Evolutionary conservation across 2,329 filamentous ascomycete genomes (phyloP).

Genomic region (Stemphylium vesicarium): DNA sequence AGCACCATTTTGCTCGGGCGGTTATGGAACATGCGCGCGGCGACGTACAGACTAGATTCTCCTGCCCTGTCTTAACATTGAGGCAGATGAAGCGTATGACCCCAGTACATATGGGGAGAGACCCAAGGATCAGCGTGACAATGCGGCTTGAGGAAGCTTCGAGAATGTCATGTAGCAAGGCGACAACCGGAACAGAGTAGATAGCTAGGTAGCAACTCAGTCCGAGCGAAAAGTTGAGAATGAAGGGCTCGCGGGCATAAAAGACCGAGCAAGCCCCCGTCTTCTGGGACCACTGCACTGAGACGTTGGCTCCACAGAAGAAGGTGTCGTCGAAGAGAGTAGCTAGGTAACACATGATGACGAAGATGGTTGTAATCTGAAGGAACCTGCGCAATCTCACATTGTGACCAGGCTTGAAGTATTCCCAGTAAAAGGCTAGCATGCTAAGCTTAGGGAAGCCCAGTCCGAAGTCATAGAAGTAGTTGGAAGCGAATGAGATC

Average conservation of each 20-base stretch:
- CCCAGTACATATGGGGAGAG: background rate
- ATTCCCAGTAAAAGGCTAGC: constrained; percentile 31
- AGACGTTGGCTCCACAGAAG: constrained; percentile 25
- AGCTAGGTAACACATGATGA: constrained; percentile 23
- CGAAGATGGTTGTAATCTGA: constrained; percentile 22
- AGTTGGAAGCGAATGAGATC: constrained; percentile 31
- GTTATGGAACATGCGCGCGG: background rate
- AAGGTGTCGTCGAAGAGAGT: constrained; percentile 32
- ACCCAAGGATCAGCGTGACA: no score
- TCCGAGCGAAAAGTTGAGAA: constrained; percentile 31
- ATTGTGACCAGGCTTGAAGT: constrained; percentile 20
- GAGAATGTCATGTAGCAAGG: no score
- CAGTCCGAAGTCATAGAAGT: constrained; percentile 33
- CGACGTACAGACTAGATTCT: background rate
- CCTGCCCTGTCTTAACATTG: background rate
- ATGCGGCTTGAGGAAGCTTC: no score
- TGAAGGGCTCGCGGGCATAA: constrained; percentile 30
- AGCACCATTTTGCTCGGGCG: background rate
- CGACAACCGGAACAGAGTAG: constrained; percentile 19
- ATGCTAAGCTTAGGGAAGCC: constrained; percentile 32
- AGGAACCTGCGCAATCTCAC: constrained; percentile 28
- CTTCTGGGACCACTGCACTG: constrained; percentile 28
- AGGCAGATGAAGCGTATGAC: constrained; percentile 1
- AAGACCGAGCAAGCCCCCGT: constrained; percentile 30
- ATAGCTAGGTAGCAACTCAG: constrained; percentile 26